Percentiles rank a stretch among this genome's conserved stretches.
These are phyloP conservation scores for Rhynchosporium graminicola DNA, from an alignment of 2,329 filamentous ascomycete genomes.

Conservation along the genomic window DNA sequence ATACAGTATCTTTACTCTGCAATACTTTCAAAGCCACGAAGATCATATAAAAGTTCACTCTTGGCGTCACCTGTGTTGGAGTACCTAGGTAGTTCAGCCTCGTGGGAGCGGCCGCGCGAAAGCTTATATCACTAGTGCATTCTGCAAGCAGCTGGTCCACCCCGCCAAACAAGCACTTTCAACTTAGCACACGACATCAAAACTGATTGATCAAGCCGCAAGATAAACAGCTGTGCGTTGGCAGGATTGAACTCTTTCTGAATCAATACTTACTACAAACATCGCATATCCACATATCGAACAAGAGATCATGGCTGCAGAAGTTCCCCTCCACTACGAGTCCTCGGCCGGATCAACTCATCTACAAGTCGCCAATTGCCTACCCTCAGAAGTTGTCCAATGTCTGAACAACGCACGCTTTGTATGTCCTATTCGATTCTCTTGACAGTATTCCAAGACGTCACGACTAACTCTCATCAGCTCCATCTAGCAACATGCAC, in stretches of 20 bases:
- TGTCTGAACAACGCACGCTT: conserved; percentile 95
- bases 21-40: too few species aligned
- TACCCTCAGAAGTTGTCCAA: conserved; percentile 83
- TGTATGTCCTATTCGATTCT: conserved; percentile 53
- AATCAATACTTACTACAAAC: not conserved
- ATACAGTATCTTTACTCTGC: too few species aligned
- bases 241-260: not conserved
- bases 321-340: conserved; percentile 73
- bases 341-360: conserved; percentile 73
- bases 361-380: conserved; percentile 60
- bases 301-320: conserved; percentile 26
- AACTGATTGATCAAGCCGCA: not conserved
- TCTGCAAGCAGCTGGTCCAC: not conserved
- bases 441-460: conserved; percentile 10
- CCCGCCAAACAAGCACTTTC: not conserved
- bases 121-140: conserved; percentile 8
- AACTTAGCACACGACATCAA: not conserved
- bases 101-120: not conserved
- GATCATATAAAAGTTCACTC: too few species aligned
- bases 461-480: conserved; percentile 47
- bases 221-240: not conserved
- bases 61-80: too few species aligned
- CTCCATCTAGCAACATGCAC: conserved; percentile 93
- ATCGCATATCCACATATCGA: not conserved
- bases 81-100: not conserved